Evolutionary conservation across 495 filamentous ascomycete genomes (phyloP), one percentile per base, ranked within the genome.

Genomic region (Penicillium herquei): DNA sequence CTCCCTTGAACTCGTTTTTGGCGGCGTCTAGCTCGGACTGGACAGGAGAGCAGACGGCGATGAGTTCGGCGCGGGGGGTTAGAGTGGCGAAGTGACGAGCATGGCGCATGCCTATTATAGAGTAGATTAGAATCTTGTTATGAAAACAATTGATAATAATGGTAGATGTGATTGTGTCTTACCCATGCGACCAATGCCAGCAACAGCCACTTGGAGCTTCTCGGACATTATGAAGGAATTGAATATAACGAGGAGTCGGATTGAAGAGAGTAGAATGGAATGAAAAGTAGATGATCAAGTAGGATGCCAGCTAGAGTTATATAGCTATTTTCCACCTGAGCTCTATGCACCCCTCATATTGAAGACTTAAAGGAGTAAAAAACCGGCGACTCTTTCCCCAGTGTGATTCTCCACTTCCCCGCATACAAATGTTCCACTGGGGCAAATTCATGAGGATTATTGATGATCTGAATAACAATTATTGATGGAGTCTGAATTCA

Each of bases 181-280:
- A 56, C 78, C 78, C 78, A 81, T 81, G 51, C 79, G 77, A 9
- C 79, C 79, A 53, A 81, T 72, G 55, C 79, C 79, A 12, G 71
- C 76, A 30, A 75, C 68, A 32, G 67, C 78, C 31, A 80, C 70
- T 39, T 69, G 67, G 44, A 78, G 69, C 52, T 72, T 76, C n/a
- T 61, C 55, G 17, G 70, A 50, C 72, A 78, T 78, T 33, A 11
- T 59, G 41, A 16, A 37, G 34, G 37, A 51, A 35, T 47, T 49
- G 32, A 47, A 39, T 3, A 16, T 32, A 8, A 16, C 17, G 39
- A 32, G 17, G 33, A 9, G 16, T 11, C 11, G 13, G 12, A 37
- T 14, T 18, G 11, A 39, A 41, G 39, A 35, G 14, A 10, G 7
- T 16, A n/a, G 6, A 16, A 43, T 13, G 44, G 21, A 44, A 44